These are phyloP conservation scores for Lupinus albus DNA, from an alignment of 306 rosid genomes.

Conservation along the genomic window DNA sequence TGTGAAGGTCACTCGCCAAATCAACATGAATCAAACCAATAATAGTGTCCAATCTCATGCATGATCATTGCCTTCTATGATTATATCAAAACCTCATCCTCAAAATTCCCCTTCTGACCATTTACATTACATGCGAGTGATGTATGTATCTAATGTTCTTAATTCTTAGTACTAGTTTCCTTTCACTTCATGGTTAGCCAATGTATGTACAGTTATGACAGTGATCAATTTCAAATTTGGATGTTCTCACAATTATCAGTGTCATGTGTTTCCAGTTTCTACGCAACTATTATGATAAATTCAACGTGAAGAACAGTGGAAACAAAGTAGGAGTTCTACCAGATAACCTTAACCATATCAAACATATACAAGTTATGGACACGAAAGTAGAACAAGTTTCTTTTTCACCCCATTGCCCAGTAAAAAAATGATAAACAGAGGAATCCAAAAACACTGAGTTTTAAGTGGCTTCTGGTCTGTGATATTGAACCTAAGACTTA, in stretches of 20 bases:
- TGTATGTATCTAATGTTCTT: slow-evolving; percentile 22
- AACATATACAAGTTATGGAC: neutral
- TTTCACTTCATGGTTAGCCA: slow-evolving; percentile 25
- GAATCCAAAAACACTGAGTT: neutral
- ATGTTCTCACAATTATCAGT: slow-evolving; percentile 17
- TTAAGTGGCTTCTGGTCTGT: neutral
- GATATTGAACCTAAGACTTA: neutral
- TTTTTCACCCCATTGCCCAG: slow-evolving; percentile 1
- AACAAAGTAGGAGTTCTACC: slow-evolving; percentile 3
- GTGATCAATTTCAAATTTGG: slow-evolving; percentile 34
- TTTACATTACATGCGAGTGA: neutral
- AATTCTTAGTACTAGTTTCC: slow-evolving; percentile 24
- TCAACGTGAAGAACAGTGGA: neutral
- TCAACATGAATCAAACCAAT: slow-evolving; percentile 52
- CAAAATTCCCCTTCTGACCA: slow-evolving; percentile 18
- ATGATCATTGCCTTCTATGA: slow-evolving; percentile 39
- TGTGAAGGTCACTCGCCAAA: slow-evolving; percentile 56
- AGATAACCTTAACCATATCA: neutral
- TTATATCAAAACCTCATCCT: neutral
- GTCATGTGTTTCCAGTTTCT: neutral
- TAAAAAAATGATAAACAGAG: neutral
- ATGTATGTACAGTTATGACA: slow-evolving; percentile 30
- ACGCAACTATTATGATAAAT: neutral
- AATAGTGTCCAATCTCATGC: slow-evolving; percentile 51
- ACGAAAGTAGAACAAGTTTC: neutral